Conservation (phyloP, 1,139 yeast genomes). For the Ogataea hybrid region DNA sequence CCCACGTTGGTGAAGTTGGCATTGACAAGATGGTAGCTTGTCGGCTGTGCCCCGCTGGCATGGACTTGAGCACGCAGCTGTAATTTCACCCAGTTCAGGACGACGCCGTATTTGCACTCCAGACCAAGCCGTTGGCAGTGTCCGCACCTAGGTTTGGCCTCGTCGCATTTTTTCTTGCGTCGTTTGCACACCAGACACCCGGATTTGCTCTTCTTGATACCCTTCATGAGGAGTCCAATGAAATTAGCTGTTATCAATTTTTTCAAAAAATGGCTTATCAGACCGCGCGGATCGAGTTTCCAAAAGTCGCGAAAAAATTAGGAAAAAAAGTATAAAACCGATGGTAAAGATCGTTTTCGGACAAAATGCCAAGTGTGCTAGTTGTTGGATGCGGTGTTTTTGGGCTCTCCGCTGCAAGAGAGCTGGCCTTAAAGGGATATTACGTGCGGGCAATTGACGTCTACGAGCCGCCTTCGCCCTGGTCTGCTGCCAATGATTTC, state of each 20-base stretch:
- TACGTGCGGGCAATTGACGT: slow-evolving; percentile 39
- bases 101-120: slow-evolving; percentile 12
- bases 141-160: slow-evolving; percentile 22
- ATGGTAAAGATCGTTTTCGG: neutral
- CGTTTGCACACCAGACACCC: slow-evolving; percentile 8
- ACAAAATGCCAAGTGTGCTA: slow-evolving; percentile 15
- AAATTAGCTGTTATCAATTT: neutral
- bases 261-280: neutral
- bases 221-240: slow-evolving; percentile 5
- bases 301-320: neutral
- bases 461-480: slow-evolving; percentile 41
- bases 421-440: slow-evolving; percentile 27
- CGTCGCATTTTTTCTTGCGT: slow-evolving; percentile 11
- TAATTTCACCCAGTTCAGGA: slow-evolving; percentile 7
- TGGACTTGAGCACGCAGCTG: slow-evolving; percentile 1
- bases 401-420: slow-evolving; percentile 28
- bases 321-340: neutral
- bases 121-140: slow-evolving; percentile 13
- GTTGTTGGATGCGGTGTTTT: slow-evolving; percentile 30
- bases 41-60: neutral
- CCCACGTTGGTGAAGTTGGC: slow-evolving; percentile 2
- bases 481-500: slow-evolving; percentile 45
- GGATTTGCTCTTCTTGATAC: slow-evolving; percentile 3
- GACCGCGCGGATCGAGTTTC: slow-evolving; percentile 9
- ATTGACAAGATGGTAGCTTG: neutral